Evolutionary conservation across 2,329 filamentous ascomycete species (phyloP), one percentile per base, ranked within the genome.

Genomic region (Xylariaceae sp.): DNA sequence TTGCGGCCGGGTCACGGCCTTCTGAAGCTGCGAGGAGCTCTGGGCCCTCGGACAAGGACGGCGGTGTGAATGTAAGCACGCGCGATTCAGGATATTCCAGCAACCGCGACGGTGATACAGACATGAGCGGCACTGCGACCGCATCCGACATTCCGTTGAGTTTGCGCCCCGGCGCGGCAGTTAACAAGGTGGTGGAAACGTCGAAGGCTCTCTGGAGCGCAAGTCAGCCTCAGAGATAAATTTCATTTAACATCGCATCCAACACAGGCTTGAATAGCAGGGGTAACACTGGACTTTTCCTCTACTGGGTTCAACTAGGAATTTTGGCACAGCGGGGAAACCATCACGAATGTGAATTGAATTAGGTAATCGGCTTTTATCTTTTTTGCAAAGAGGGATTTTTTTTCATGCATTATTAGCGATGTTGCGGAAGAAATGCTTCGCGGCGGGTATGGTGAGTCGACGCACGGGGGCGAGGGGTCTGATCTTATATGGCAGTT

Each of bases 191-290:
- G 13, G 71, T 83, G n/a, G 81, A 86, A 69, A 84, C 82, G 26
- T 83, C 79, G 34, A 84, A 81, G 62, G 83, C 83, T 1, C 68
- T 87, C 52, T 87, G 84, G 84, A 80, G 70, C 49, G 69, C 67
- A 2, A 66, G 66, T 34, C 65, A 67, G 43, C 61, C 60, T 30
- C 55, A 61, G 57, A 63, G 61, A 59, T 68, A 58, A 67, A 32
- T 12, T 26, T 7, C 29, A 30, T 10, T 7, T 10, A 30, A 30
- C 6, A 6, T 7, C 10, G 10, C 29, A 30, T 10, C 32, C 32
- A 34, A n/a, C n/a, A n/a, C n/a, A n/a, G n/a, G n/a, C n/a, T n/a
- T n/a, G n/a, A n/a, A n/a, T n/a, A n/a, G n/a, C n/a, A n/a, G n/a
- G n/a, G n/a, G n/a, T n/a, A n/a, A n/a, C n/a, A n/a, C n/a, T n/a